These are phyloP conservation scores for Gracilaria gracilis DNA, from an alignment of 23 red algal species.

Conservation along the genomic window DNA sequence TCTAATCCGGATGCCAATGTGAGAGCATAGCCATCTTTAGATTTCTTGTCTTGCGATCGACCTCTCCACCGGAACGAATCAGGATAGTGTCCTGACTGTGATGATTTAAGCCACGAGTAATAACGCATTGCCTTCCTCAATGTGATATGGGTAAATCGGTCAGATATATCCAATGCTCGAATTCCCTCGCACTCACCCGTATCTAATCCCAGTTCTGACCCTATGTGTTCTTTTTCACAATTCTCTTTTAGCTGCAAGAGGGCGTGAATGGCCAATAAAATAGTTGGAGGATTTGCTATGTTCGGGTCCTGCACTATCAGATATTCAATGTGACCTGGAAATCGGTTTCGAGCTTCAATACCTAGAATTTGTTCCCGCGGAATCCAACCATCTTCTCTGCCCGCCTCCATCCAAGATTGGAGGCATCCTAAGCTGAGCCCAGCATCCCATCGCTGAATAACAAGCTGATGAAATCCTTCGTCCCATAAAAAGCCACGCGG, in stretches of 20 bases:
- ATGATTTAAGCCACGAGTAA: conserved; percentile 69
- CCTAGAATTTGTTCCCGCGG: conserved; percentile 96
- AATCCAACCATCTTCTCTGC: conserved; percentile 90
- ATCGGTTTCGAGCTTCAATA: conserved; percentile 83
- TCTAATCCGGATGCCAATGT: conserved; percentile 97
- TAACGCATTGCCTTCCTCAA: conserved; percentile 9
- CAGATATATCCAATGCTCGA: neutral
- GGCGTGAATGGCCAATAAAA: conserved; percentile 76
- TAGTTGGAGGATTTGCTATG: conserved; percentile 97
- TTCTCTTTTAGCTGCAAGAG: conserved; percentile 20
- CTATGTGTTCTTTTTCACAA: neutral
- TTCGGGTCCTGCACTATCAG: conserved; percentile 85
- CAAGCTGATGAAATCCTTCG: conserved; percentile 98
- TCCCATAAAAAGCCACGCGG: conserved; percentile 99
- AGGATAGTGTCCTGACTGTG: conserved; percentile 46
- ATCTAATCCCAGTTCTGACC: no score
- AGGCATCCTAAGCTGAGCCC: conserved; percentile 69
- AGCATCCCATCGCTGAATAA: conserved; percentile 89
- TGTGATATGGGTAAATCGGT: neutral
- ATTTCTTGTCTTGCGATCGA: conserved; percentile 51
- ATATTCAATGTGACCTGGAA: conserved; percentile 84
- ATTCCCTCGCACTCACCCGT: neutral
- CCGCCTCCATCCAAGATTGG: conserved; percentile 80
- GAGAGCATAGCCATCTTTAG: conserved; percentile 73
- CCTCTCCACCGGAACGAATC: conserved; percentile 78